Conservation (phyloP, 1,139 yeast genomes). For the Pneumocystis carinii region DNA sequence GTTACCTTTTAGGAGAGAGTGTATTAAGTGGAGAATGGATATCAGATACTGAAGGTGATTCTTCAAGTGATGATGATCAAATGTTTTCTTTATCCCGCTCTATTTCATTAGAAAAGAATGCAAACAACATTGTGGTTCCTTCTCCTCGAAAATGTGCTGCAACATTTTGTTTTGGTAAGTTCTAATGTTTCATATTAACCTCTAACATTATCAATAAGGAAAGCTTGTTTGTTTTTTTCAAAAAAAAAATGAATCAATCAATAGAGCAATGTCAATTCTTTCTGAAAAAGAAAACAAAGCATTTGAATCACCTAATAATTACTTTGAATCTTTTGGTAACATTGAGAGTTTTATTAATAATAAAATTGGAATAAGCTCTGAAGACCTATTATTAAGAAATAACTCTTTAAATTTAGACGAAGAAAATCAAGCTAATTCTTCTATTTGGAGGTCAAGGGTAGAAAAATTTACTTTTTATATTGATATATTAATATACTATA, state of each 20-base stretch:
- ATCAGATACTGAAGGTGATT: slow-evolving; percentile 29
- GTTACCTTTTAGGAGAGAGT: slow-evolving; percentile 71
- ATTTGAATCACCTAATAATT: neutral
- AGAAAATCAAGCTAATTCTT: neutral
- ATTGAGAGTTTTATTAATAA: slow-evolving; percentile 1
- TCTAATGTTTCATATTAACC: slow-evolving; percentile 7
- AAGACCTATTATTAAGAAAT: neutral
- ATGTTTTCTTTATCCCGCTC: slow-evolving; percentile 20
- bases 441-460: neutral
- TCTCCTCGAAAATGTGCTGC: slow-evolving; percentile 10
- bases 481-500: neutral
- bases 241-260: neutral
- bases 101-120: slow-evolving; percentile 22
- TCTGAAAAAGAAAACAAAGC: neutral
- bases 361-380: neutral
- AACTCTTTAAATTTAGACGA: neutral
- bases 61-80: slow-evolving; percentile 10
- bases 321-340: slow-evolving; percentile 3
- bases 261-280: neutral
- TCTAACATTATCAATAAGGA: neutral
- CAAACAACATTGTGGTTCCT: slow-evolving; percentile 10
- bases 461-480: neutral
- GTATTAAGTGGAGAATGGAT: slow-evolving; percentile 26
- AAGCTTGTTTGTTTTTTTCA: slow-evolving; percentile 9
- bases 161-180: slow-evolving; percentile 9